Evolutionary conservation across 164 flowering plant species (phyloP).

Genomic region (Buxus sempervirens): DNA sequence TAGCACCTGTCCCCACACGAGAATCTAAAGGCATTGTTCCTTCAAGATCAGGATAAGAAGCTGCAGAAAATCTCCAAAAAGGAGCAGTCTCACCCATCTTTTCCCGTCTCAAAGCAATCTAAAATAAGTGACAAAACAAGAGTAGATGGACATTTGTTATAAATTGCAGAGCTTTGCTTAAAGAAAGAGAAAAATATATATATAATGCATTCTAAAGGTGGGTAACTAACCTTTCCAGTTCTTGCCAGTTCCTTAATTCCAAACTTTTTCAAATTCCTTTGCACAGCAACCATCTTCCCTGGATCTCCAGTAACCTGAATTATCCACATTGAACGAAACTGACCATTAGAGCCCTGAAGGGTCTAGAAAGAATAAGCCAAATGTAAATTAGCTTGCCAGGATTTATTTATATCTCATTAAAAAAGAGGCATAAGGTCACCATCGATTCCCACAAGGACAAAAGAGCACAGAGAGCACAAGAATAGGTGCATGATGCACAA

Average conservation of each 20-base stretch:
- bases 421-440: not conserved
- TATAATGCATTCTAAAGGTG: not conserved
- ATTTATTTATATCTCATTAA: too few species aligned
- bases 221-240: constrained; percentile 80
- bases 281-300: constrained; percentile 88
- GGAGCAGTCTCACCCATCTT: constrained; percentile 89
- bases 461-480: too few species aligned
- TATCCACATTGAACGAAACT: constrained; percentile 4
- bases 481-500: too few species aligned
- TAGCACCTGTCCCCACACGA: constrained; percentile 15
- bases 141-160: not conserved
- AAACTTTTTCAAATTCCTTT: constrained; percentile 73
- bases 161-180: not conserved
- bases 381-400: not conserved
- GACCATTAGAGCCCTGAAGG: not conserved
- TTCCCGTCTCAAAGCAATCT: constrained; percentile 93
- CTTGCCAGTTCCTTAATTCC: constrained; percentile 87
- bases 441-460: not conserved
- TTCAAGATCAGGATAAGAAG: constrained; percentile 94
- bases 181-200: not conserved
- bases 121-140: constrained; percentile 16
- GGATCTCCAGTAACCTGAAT: constrained; percentile 97
- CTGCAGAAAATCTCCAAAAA: constrained; percentile 96
- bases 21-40: constrained; percentile 28
- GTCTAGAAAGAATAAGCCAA: not conserved